Percentiles rank a stretch among this genome's conserved stretches.
Evolutionary conservation across 2,329 filamentous ascomycete species (phyloP).

Genomic region (Penicillium sp.): DNA sequence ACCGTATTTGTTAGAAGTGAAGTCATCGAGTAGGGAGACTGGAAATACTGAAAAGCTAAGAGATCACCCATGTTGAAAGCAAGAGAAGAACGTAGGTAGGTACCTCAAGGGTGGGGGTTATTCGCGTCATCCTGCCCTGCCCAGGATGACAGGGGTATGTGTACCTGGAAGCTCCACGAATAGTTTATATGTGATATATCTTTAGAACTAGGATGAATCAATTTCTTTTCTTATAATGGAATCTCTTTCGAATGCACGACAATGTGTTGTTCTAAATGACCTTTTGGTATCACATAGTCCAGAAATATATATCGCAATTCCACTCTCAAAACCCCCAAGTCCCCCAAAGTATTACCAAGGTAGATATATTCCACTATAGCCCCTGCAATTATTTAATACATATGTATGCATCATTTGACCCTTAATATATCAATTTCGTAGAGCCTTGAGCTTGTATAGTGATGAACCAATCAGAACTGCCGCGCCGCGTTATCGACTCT

Average conservation of each 20-base stretch:
- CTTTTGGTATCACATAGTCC: neutral
- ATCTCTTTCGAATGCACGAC: neutral
- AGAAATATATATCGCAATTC: neutral
- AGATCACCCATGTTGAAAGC: neutral
- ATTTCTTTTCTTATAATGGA: too few relatives aligned
- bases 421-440: neutral
- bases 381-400: neutral
- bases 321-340: neutral
- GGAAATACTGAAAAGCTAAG: neutral
- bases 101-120: neutral
- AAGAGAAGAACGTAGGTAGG: neutral
- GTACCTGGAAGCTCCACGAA: neutral
- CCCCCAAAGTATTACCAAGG: neutral
- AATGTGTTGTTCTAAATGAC: too few relatives aligned
- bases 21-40: neutral
- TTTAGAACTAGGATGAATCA: neutral
- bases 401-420: neutral
- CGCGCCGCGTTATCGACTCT: slow-evolving; percentile 24
- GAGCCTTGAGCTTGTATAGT: neutral
- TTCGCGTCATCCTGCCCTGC: neutral
- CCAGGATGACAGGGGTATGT: neutral
- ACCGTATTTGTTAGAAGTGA: neutral
- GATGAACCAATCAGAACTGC: slow-evolving; percentile 2
- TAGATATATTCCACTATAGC: neutral
- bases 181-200: neutral